A percentile compares a stretch with the other conserved stretches of the same genome.
Conservation (phyloP, 1,284 basidiomycete genomes). For the Crepidotus sp. region DNA sequence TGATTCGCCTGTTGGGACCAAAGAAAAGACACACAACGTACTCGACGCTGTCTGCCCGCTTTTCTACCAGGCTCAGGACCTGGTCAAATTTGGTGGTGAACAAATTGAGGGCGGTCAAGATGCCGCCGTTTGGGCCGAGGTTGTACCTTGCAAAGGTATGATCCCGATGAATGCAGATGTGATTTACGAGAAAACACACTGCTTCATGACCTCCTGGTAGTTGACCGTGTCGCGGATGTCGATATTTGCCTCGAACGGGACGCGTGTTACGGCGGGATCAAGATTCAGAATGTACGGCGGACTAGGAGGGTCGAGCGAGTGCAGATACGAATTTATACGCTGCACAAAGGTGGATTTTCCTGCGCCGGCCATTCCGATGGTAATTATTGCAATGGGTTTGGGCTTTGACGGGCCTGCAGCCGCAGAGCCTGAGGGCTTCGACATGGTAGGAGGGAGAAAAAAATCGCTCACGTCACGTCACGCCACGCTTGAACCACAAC, state of each 20-base stretch:
- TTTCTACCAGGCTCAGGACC: constrained; percentile 88
- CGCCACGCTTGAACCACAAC: too few relatives aligned
- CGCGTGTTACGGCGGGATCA: constrained; percentile 88
- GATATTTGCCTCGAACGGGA: constrained; percentile 94
- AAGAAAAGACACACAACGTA: constrained; percentile 38
- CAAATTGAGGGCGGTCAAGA: constrained; percentile 92
- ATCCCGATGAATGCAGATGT: constrained; percentile 6
- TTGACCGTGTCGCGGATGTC: constrained; percentile 98
- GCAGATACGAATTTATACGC: constrained; percentile 82
- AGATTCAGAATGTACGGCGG: constrained; percentile 96
- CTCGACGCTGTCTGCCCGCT: constrained; percentile 83
- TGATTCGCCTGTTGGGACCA: neutral
- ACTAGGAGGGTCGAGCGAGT: constrained; percentile 46
- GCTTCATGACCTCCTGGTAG: constrained; percentile 98
- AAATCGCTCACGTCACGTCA: neutral
- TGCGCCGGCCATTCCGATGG: constrained; percentile 91
- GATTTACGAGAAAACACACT: constrained; percentile 52
- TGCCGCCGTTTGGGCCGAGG: constrained; percentile 96
- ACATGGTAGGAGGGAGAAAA: constrained; percentile 12
- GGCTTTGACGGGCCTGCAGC: constrained; percentile 23
- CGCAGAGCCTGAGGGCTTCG: constrained; percentile 5
- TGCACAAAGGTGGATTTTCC: constrained; percentile 98
- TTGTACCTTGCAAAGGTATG: constrained; percentile 66
- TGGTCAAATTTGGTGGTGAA: constrained; percentile 99
- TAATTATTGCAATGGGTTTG: constrained; percentile 76